phyloP scores from a whole-genome alignment of 2,329 filamentous ascomycete species.

The Phyllosticta citriasiana region DNA sequence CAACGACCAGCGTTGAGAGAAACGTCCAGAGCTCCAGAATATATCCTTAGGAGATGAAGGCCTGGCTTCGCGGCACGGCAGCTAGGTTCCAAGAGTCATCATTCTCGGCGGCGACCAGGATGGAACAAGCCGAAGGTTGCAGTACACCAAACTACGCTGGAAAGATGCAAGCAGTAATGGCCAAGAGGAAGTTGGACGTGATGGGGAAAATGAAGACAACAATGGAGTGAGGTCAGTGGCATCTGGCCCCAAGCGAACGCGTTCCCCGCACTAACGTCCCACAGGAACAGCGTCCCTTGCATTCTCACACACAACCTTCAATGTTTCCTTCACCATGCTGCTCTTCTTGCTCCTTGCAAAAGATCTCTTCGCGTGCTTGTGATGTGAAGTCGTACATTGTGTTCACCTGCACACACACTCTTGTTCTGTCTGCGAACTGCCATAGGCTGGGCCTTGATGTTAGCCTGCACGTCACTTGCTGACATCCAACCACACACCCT shows the following conservation, averaged over 20 bases:
- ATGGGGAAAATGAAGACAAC: not conserved
- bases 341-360: not conserved
- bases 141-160: too few relatives aligned
- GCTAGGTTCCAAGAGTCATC: too few relatives aligned
- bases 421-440: not conserved
- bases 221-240: not conserved
- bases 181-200: not conserved
- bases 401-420: not conserved
- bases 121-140: too few relatives aligned
- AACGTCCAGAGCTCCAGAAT: too few relatives aligned
- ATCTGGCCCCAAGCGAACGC: not conserved
- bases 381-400: too few relatives aligned
- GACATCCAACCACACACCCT: not conserved
- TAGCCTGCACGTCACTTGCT: not conserved
- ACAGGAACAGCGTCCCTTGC: not conserved
- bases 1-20: too few relatives aligned
- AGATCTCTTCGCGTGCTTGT: not conserved
- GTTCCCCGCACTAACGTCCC: not conserved
- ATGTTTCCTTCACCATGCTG: not conserved
- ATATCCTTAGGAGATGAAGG: too few relatives aligned
- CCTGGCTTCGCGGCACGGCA: too few relatives aligned
- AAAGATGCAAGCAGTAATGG: too few relatives aligned
- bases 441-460: not conserved
- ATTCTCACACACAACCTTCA: not conserved
- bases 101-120: too few relatives aligned